Evolutionary conservation across 495 filamentous ascomycete species (phyloP), one percentile per base, ranked within the genome.

Genomic region (Neurospora cerealis): DNA sequence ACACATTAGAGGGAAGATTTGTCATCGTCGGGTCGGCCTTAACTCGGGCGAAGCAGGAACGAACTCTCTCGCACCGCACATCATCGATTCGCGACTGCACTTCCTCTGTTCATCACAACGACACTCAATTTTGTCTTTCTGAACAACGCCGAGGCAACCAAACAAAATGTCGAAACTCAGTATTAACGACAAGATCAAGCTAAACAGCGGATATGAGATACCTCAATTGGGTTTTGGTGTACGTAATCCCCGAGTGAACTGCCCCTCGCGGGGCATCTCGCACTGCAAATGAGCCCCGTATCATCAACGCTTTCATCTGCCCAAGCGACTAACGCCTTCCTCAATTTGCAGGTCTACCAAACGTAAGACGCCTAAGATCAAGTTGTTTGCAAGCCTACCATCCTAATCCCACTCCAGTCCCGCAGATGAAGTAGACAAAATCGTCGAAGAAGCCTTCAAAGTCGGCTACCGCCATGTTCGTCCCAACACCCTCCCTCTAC

Each of bases 191-290:
- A 91, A 86, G 44, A 83, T 90, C 75, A 90, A 89, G 78, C 84
- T 95, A 81, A 88, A 89, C 74, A 93, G 92, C 66, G 93, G 93
- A 71, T 90, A 90, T 79, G 89, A 93, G 73, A 93, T 96, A 44
- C 93, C 93, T 0, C 81, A 87, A 11, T 77, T 95, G 44, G 93
- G 93, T 3, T 94, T 89, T 77, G 92, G 91, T 70, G 91, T 92
- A 86, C 78, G 89, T 85, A 32, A 34, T 62, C 5, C 10, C 21
- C 21, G 34, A 77, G n/a, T 13, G 13, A 71, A 54, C 66, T 15
- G 9, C 54, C 17, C 46, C 44, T 24, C 32, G 37, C 5, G 13
- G 69, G 21, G 21, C 34, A 54, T 54, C 40, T 72, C 17, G 28
- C 9, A 19, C 11, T 11, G 24, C 24, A 28, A 28, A 28, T 28